phyloP scores from a whole-genome alignment of 345 rosid species.

The Carallia brachiata region DNA sequence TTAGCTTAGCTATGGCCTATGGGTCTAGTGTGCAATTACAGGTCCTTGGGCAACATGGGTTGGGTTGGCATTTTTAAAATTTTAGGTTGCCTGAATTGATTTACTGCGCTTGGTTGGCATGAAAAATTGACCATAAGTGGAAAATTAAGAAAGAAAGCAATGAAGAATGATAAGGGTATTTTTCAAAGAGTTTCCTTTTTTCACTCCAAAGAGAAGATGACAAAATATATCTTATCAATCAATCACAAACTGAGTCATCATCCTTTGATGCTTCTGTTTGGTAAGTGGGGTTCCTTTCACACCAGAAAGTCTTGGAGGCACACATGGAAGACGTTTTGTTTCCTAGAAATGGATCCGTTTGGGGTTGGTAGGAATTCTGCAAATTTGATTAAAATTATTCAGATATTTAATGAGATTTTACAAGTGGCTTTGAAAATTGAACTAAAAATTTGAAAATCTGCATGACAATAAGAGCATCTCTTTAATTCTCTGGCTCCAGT shows the following conservation, averaged over 20 bases:
- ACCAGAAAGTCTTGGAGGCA: conserved; percentile 8
- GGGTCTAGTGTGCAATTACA: too few species aligned
- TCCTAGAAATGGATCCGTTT: conserved; percentile 21
- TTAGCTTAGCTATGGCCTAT: too few species aligned
- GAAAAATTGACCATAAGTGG: too few species aligned
- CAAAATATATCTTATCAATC: conserved; percentile 2
- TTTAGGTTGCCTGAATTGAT: too few species aligned
- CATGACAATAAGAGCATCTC: neutral
- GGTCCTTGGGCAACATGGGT: too few species aligned
- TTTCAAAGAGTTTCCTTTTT: too few species aligned
- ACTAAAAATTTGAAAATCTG: neutral
- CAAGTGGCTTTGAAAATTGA: neutral
- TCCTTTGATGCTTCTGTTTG: neutral
- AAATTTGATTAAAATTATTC: neutral
- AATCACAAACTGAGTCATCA: conserved; percentile 1
- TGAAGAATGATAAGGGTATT: too few species aligned
- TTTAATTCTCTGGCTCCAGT: neutral
- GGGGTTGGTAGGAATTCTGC: neutral
- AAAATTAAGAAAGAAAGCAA: too few species aligned
- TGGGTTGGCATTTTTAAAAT: too few species aligned
- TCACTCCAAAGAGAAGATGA: conserved; percentile 7
- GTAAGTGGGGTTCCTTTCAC: conserved; percentile 19
- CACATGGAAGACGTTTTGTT: conserved; percentile 10
- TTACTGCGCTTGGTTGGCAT: too few species aligned
- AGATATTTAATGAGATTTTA: neutral